Base-by-base conservation (phyloP, 2,329 filamentous ascomycete genomes). In the Emmonsiellopsis sp. region DNA sequence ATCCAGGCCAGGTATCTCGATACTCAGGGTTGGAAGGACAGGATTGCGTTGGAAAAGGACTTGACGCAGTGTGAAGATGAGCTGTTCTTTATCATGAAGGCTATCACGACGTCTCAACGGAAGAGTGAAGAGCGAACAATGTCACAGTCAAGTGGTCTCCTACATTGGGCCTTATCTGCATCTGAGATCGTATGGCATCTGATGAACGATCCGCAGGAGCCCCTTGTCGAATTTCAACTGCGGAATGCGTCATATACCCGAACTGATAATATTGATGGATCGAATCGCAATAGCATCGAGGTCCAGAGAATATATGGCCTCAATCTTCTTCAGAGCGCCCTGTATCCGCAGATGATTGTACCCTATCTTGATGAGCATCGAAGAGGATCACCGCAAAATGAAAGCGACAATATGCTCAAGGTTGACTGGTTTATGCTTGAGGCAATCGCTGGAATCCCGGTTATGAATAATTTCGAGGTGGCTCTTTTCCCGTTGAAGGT, bases 31-130 rank as follows among this genome's bases (percentile, higher is more conserved):
- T 97, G 92, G 91, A 84, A 93, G 65, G 92, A 97, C 66, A 83
- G 90, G 35, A 77, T 96, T 55, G 75, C 85, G n/a, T 79, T 99
- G 43, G 93, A 98, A 66, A 85, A 87, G 50, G 93, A 98, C 66
- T 76, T 98, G 50, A 82, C 89, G 8, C 83, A 83, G 16, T 96
- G 89, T 64, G 93, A 97, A 68, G 93, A 98, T 63, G 94, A 99
- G 69, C 73, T 99, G 7, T 99, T 98, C 78, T 98, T 98, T 73
- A 87, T 98, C 76, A 97, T 98, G 93, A 97, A 98, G 65, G 94
- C 93, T 40, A 98, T 98, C 67, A 98, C 93, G 1, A 94, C 90
- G 2, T 94, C 92, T 5, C 93, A 98, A 70, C 80, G 90, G 55
- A 93, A 91, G 66, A 84, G 83, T 58, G 83, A 86, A 50, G 89